Evolutionary conservation across 23 red algal genomes (phyloP), one percentile per base, ranked within the genome.

Genomic region (Agarophyton chilense): DNA sequence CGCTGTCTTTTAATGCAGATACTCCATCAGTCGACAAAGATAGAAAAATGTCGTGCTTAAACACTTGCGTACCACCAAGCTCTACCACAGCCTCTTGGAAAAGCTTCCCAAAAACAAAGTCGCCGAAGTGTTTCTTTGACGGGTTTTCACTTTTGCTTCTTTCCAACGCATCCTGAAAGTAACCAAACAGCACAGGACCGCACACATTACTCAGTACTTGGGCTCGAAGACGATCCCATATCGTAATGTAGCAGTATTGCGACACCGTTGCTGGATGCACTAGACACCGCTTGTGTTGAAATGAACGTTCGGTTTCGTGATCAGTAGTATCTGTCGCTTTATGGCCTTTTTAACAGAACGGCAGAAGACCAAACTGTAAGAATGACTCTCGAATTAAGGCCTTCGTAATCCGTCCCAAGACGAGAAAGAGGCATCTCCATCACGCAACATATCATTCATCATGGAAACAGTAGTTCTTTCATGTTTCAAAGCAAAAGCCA

Each of bases 11-110:
- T 7, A 78, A 78, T 35, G 73, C 2, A 3, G 44, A 54, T 17
- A 78, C 73, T 26, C 73, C 73, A 39, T 78, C 73, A 3, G 73
- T 54, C 19, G 51, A 56, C 10, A 78, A 78, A 10, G 32, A 39
- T 4, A 78, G 51, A 25, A 78, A 78, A 9, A 78, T 56, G 45
- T 56, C 46, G 17, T 78, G 1, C 45, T 78, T n/a, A 17, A 78
- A 28, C 17, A 18, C 16, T 0, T 78, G 45, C 0, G 4, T 5
- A 10, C 73, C 73, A 36, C 73, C 46, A 11, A 78, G 73, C 33
- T 52, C 2, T 4, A 5, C 12, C 4, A 26, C 21, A 44, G 51
- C 73, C 14, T 78, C 31, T 10, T 26, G 10, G 17, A 78, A 78
- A 1, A 56, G 0, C 12, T 16, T 6, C 2, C 46, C 73, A 5